Percentiles rank a stretch among this genome's conserved stretches.
Conservation (phyloP, 176 grass and related monocot genomes). For the Paspalum vaginatum region DNA sequence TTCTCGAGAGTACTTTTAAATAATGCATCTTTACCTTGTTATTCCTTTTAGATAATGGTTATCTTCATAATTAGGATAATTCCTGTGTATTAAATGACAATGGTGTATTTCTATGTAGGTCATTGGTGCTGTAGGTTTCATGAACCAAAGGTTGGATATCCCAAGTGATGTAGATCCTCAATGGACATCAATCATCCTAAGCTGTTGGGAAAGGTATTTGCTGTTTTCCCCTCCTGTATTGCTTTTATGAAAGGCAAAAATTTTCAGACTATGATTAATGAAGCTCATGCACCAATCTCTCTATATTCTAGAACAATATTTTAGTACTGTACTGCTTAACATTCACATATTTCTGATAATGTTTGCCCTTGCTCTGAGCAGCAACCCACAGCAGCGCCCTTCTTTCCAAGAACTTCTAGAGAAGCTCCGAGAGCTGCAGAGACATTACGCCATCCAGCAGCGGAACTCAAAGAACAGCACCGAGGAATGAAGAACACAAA, state of each 20-base stretch:
- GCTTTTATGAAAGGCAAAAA: neutral
- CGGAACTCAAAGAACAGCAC: constrained; percentile 60
- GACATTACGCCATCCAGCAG: constrained; percentile 64
- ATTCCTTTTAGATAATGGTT: neutral
- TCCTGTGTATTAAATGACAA: constrained; percentile 23
- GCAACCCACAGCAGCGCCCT: constrained; percentile 71
- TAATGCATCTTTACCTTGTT: neutral
- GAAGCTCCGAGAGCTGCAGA: constrained; percentile 69
- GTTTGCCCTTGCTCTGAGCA: constrained; percentile 38
- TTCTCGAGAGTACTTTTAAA: neutral
- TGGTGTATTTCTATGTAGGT: constrained; percentile 49
- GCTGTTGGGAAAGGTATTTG: constrained; percentile 88
- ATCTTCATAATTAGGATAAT: neutral
- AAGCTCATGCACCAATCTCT: neutral
- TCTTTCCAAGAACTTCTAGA: constrained; percentile 81
- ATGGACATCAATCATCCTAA: constrained; percentile 83
- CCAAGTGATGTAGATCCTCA: constrained; percentile 75
- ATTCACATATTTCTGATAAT: constrained; percentile 19
- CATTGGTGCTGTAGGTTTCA: constrained; percentile 92
- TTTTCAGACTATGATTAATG: neutral
- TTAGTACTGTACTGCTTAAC: neutral
- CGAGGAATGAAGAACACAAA: constrained; percentile 47
- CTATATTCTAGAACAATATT: too few species aligned
- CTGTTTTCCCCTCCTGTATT: neutral
- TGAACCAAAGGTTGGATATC: constrained; percentile 92